Evolutionary conservation across 495 filamentous ascomycete genomes (phyloP).

Genomic region (Annulohypoxylon maeteangense): DNA sequence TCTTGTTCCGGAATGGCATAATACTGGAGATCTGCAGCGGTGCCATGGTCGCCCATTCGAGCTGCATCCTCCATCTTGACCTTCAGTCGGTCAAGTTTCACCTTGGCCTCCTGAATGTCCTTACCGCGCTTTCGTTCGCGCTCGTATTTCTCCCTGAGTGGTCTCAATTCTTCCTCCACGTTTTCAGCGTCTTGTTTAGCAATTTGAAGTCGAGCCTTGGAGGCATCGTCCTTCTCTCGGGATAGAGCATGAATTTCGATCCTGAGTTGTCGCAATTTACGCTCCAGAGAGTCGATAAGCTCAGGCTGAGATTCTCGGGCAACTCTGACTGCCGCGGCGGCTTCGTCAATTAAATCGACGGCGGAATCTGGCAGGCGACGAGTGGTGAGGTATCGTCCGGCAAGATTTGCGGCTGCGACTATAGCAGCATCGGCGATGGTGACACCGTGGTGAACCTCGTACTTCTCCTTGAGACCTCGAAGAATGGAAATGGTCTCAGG

Average conservation of each 20-base stretch:
- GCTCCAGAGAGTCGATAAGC: constrained; percentile 89
- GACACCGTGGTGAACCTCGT: constrained; percentile 98
- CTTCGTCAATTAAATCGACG: constrained; percentile 95
- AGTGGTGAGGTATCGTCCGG: constrained; percentile 88
- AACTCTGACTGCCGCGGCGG: constrained; percentile 92
- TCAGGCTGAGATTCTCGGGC: constrained; percentile 96
- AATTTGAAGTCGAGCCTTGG: constrained; percentile 78
- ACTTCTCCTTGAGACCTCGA: constrained; percentile 94
- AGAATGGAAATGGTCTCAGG: constrained; percentile 95
- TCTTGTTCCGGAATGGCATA: constrained; percentile 96
- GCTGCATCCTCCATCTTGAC: constrained; percentile 94
- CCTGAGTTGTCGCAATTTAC: constrained; percentile 85
- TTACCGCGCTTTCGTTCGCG: constrained; percentile 86
- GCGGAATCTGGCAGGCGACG: constrained; percentile 94
- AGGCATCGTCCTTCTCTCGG: constrained; percentile 94
- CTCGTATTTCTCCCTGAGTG: constrained; percentile 95
- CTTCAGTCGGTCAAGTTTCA: constrained; percentile 87
- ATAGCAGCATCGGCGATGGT: constrained; percentile 93
- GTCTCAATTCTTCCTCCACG: constrained; percentile 87
- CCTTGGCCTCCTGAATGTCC: constrained; percentile 94
- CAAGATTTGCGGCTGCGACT: constrained; percentile 87
- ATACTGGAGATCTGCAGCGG: constrained; percentile 92
- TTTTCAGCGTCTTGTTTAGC: constrained; percentile 93
- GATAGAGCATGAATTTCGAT: constrained; percentile 96
- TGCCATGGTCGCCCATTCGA: constrained; percentile 79